These are phyloP conservation scores for Knoxdaviesia capensis DNA, from an alignment of 2,329 filamentous ascomycete species.

Conservation along the genomic window DNA sequence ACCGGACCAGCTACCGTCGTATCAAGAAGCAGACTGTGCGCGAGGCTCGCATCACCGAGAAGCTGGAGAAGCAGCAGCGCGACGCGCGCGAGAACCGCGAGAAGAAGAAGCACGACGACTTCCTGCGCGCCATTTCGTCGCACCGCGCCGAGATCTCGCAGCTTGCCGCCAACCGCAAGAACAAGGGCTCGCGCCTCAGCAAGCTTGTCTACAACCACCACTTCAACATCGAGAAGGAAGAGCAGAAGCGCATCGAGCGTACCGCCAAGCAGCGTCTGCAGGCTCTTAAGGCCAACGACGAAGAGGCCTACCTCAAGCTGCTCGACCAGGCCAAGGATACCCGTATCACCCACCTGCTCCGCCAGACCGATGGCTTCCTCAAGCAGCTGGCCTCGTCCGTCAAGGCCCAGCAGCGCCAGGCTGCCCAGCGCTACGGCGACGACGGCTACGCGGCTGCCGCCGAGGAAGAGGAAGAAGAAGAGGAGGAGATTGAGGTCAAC, in stretches of 20 bases:
- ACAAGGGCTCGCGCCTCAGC: constrained; percentile 68
- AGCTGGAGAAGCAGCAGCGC: constrained; percentile 95
- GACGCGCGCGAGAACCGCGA: constrained; percentile 90
- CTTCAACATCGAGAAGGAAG: constrained; percentile 94
- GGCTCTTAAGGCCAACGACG: constrained; percentile 94
- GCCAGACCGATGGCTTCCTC: constrained; percentile 94
- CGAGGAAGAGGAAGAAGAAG: constrained; percentile 36
- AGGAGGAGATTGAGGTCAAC: constrained; percentile 45
- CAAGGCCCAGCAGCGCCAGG: constrained; percentile 76
- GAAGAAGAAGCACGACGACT: constrained; percentile 92
- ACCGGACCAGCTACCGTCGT: constrained; percentile 72
- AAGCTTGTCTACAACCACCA: constrained; percentile 79
- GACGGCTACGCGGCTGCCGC: constrained; percentile 39
- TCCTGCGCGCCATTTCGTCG: constrained; percentile 66
- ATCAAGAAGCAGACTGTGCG: constrained; percentile 95
- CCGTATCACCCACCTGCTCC: constrained; percentile 90
- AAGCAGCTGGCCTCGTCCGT: constrained; percentile 89
- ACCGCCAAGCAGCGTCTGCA: constrained; percentile 99
- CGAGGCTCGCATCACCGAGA: constrained; percentile 93
- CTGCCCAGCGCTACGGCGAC: constrained; percentile 59
- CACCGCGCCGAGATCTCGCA: constrained; percentile 63
- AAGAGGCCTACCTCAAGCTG: constrained; percentile 95
- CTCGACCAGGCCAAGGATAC: constrained; percentile 98
- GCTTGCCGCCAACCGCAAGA: constrained; percentile 43
- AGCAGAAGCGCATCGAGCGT: constrained; percentile 93